Evolutionary conservation across 345 rosid species (phyloP), one percentile per base, ranked within the genome.

Genomic region (Salix suchowensis): DNA sequence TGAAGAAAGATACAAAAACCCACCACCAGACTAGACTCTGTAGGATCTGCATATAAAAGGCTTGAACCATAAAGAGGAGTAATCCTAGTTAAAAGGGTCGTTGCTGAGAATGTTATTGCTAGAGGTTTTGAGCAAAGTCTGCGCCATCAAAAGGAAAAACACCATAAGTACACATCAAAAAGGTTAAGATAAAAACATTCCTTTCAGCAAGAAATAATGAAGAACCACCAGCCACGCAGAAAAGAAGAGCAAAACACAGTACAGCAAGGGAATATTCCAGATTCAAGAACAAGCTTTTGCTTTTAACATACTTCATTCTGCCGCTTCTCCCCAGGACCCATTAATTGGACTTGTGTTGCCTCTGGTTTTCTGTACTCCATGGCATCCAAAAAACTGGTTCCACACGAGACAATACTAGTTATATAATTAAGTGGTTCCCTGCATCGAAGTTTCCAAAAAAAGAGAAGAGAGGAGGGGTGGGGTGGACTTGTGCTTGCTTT

Each of bases 321-420:
- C 62, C 92, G 83, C 79, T 87, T 89, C 83, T 89, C 90, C n/a
- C 89, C 92, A 0, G 89, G 80, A 87, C 87, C 92, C 90, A 89
- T 83, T 62, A 37, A 60, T 15, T 39, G n/a, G 75, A 60, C 24
- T n/a, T 37, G 13, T 69, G 58, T 15, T 39, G 36, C 30, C 15
- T 26, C 34, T 23, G 19, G 34, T 14, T 48, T 58, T 11, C 16
- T 71, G 7, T 9, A 16, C 13, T 19, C 69, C 46, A 18, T 66
- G 24, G n/a, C 44, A 21, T 11, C 69, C 36, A 34, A 66, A 36
- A 55, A 55, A 7, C 7, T 54, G 23, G 61, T 19, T 54, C n/a
- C 21, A 54, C 4, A 54, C 10, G 23, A 18, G 21, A 50, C 58
- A 1, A 21, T 18, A 6, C 58, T 16, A 18, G 58, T 18, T 18